phyloP scores from a whole-genome alignment of 768 basidiomycete genomes.

The Suillus paluster region DNA sequence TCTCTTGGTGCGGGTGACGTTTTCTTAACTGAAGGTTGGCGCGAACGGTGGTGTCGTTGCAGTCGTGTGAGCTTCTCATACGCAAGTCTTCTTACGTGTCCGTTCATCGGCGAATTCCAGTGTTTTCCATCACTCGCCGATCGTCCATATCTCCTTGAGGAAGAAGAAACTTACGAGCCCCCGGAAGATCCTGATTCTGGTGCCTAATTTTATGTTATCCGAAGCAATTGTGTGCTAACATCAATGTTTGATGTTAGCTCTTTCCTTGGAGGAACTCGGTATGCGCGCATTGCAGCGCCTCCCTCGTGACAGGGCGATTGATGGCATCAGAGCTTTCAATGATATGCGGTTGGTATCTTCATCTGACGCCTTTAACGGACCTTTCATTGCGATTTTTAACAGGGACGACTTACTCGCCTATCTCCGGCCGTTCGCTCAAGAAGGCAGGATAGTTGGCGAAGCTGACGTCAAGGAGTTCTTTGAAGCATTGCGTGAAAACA shows the following conservation, averaged over 20 bases:
- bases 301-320: constrained; percentile 80
- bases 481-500: constrained; percentile 49
- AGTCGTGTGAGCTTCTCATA: constrained; percentile 46
- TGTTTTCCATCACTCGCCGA: constrained; percentile 60
- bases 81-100: constrained; percentile 1
- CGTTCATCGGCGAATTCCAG: constrained; percentile 39
- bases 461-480: constrained; percentile 74
- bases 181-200: constrained; percentile 88
- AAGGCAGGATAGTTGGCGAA: constrained; percentile 75
- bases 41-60: constrained; percentile 82
- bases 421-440: constrained; percentile 78
- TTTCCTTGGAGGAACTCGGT: constrained; percentile 84
- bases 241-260: constrained; percentile 42
- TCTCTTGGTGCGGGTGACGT: constrained; percentile 67
- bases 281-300: constrained; percentile 74
- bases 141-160: constrained; percentile 66
- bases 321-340: constrained; percentile 86
- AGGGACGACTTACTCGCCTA: constrained; percentile 76
- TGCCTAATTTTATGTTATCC: constrained; percentile 25
- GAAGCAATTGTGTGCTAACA: not conserved
- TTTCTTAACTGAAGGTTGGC: constrained; percentile 75
- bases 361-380: constrained; percentile 3
- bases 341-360: constrained; percentile 65
- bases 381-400: constrained; percentile 6
- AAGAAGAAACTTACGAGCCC: constrained; percentile 85